phyloP scores from a whole-genome alignment of 2,329 filamentous ascomycete species.

The Colletotrichum tabaci region DNA sequence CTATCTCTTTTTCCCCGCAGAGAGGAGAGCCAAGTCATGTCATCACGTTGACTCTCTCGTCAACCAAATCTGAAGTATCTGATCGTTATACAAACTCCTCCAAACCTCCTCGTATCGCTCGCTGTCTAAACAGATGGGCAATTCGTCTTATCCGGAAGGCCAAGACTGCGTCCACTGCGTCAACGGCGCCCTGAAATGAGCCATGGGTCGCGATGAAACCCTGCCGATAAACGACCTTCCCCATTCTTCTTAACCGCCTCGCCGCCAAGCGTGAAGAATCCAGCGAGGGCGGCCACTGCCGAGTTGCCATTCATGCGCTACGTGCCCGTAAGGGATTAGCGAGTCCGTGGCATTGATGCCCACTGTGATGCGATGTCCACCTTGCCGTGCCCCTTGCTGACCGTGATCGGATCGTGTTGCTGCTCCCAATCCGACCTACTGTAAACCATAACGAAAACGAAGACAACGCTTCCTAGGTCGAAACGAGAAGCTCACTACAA shows the following conservation, averaged over 20 bases:
- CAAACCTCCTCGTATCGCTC: neutral
- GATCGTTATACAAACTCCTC: neutral
- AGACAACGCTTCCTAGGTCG: neutral
- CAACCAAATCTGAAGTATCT: no score
- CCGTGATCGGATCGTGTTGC: neutral
- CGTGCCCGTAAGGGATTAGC: neutral
- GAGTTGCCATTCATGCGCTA: conserved; percentile 9
- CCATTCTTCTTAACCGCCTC: conserved; percentile 26
- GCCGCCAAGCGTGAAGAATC: conserved; percentile 28
- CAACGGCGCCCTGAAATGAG: conserved; percentile 21
- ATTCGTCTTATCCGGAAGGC: conserved; percentile 9
- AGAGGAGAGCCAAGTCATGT: neutral
- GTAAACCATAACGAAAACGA: neutral
- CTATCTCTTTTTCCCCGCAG: neutral
- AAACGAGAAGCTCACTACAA: neutral
- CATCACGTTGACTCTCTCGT: no score
- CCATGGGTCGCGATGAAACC: conserved; percentile 35
- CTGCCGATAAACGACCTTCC: conserved; percentile 25
- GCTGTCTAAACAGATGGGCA: neutral
- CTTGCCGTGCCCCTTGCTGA: neutral
- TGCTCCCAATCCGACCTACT: neutral
- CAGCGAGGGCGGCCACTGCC: conserved; percentile 31
- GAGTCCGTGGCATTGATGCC: neutral
- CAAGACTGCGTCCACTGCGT: conserved; percentile 9
- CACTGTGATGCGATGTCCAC: neutral